phyloP scores from a whole-genome alignment of 2,329 filamentous ascomycete genomes.

The Volutella citrinella region DNA sequence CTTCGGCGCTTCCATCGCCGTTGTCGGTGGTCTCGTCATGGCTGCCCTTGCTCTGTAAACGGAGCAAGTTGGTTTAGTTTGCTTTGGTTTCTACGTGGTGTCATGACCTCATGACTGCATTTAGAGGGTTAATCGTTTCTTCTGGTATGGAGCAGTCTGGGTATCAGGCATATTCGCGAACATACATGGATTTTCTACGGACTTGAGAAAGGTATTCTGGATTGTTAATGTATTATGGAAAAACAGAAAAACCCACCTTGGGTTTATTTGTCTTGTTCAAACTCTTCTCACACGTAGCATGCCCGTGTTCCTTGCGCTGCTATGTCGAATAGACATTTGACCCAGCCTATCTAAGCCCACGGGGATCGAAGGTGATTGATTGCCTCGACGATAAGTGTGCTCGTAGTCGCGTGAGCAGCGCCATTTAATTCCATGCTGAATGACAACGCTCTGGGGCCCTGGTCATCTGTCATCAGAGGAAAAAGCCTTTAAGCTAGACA shows the following conservation, averaged over 20 bases:
- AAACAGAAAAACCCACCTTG: constrained; percentile 24
- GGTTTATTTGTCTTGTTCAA: constrained; percentile 26
- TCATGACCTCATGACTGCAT: constrained; percentile 29
- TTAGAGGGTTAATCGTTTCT: constrained; percentile 27
- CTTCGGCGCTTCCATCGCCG: constrained; percentile 35
- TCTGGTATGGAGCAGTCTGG: constrained; percentile 23
- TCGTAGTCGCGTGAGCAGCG: no score
- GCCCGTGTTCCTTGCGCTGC: constrained; percentile 22
- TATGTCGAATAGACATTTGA: constrained; percentile 28
- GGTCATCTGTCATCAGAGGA: no score
- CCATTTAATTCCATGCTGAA: no score
- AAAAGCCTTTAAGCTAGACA: no score
- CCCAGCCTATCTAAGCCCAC: constrained; percentile 11
- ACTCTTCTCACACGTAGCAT: constrained; percentile 22
- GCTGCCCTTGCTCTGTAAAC: constrained; percentile 44
- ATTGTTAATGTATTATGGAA: constrained; percentile 30
- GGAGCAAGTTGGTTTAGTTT: constrained; percentile 11
- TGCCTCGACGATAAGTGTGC: no score
- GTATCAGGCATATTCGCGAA: constrained; percentile 25
- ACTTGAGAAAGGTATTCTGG: constrained; percentile 25
- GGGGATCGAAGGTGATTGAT: no score
- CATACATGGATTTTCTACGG: constrained; percentile 28
- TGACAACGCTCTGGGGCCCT: no score
- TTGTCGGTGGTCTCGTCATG: constrained; percentile 38
- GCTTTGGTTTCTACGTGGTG: constrained; percentile 23